Evolutionary conservation across 305 asterid genomes (phyloP).

Genomic region (Stenogyne calaminthoides): DNA sequence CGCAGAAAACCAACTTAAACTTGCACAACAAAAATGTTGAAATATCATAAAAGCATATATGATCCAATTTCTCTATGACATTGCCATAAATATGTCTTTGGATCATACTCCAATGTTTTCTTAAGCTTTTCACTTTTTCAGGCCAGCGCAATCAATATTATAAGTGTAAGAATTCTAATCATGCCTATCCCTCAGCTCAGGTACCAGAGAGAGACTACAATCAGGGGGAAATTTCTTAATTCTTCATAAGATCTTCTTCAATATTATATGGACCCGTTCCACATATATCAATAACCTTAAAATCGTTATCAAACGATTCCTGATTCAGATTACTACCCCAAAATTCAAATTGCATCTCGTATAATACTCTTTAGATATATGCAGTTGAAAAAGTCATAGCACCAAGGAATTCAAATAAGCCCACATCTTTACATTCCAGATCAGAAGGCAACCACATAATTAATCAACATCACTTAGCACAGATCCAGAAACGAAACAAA

Average conservation of each 20-base stretch:
- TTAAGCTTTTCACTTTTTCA: neutral
- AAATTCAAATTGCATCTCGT: neutral
- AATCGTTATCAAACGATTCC: neutral
- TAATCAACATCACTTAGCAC: neutral
- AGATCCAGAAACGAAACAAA: neutral
- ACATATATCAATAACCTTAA: neutral
- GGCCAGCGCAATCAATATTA: neutral
- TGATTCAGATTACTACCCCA: neutral
- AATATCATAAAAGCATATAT: neutral
- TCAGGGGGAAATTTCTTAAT: conserved; percentile 4
- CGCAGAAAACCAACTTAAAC: neutral
- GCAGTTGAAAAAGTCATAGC: neutral
- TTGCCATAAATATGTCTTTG: neutral
- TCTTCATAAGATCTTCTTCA: neutral
- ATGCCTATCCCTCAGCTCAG: neutral
- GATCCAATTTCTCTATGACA: neutral
- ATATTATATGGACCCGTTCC: neutral
- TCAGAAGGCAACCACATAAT: neutral
- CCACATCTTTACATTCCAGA: neutral
- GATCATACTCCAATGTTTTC: neutral
- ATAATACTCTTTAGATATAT: neutral
- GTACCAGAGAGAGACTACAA: neutral
- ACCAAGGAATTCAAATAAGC: neutral
- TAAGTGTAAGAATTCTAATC: neutral
- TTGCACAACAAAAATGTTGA: neutral